phyloP scores from a whole-genome alignment of 2,329 filamentous ascomycete genomes.

The Colletotrichum abscissum region DNA sequence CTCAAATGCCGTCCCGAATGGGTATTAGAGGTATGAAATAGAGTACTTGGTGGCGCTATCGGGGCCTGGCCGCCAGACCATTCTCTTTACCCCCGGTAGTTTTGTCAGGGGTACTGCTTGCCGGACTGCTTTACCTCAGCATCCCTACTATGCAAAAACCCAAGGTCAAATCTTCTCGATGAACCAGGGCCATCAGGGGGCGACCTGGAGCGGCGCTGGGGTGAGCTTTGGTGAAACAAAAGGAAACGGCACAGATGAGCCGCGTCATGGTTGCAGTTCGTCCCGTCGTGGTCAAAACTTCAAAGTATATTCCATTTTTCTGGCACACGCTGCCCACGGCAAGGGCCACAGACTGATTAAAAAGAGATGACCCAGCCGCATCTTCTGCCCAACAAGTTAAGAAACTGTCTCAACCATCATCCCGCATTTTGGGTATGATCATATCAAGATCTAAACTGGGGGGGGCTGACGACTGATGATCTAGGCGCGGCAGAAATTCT shows the following conservation, averaged over 20 bases:
- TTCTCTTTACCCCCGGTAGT: conserved; percentile 4
- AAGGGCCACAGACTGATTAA: neutral
- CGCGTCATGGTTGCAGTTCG: conserved; percentile 18
- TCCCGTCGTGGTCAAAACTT: conserved; percentile 1
- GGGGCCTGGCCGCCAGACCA: conserved; percentile 20
- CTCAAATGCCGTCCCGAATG: conserved; percentile 13
- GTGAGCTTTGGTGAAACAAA: conserved; percentile 22
- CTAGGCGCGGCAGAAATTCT: neutral
- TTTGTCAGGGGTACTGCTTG: conserved; percentile 15
- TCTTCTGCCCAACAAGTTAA: neutral
- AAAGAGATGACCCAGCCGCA: neutral
- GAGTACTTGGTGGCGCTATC: conserved; percentile 17
- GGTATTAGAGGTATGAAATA: conserved; percentile 19
- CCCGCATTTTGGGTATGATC: neutral
- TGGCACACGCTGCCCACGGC: conserved; percentile 9
- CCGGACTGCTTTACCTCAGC: neutral
- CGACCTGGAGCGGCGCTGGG: neutral
- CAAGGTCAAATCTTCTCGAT: neutral
- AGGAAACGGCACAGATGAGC: conserved; percentile 15
- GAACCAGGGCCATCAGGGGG: neutral
- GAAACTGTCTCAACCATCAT: neutral
- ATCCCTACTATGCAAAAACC: conserved; percentile 1
- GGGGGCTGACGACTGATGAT: neutral
- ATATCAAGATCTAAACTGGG: neutral
- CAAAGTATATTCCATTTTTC: neutral